Conservation (phyloP, 768 basidiomycete species). For the Boletus rubroflammeus region DNA sequence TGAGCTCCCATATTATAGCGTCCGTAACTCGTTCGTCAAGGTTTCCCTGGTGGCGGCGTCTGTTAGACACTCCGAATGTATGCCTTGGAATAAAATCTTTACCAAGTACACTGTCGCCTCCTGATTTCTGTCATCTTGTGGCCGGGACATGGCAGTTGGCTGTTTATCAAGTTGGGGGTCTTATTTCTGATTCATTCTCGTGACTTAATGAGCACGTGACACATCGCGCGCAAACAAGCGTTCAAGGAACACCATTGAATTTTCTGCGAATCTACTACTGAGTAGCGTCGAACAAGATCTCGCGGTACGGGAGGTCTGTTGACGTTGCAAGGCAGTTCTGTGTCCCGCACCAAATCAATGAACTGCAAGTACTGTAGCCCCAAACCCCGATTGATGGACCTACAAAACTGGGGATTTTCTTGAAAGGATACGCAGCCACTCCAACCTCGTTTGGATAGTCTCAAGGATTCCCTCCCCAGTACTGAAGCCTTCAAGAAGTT, state of each 20-base stretch:
- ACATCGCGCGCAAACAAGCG: background rate
- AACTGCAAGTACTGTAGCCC: background rate
- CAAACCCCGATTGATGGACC: background rate
- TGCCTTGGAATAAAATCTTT: slow-evolving; percentile 2
- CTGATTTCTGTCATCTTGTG: slow-evolving; percentile 87
- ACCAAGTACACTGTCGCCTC: slow-evolving; percentile 90
- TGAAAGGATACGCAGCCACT: background rate
- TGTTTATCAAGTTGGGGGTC: no score
- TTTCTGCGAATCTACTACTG: background rate
- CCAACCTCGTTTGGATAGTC: background rate
- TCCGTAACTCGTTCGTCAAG: slow-evolving; percentile 94
- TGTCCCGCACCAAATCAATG: background rate
- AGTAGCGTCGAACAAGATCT: background rate
- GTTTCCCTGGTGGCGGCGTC: slow-evolving; percentile 63
- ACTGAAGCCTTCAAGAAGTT: background rate
- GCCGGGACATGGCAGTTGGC: slow-evolving; percentile 36
- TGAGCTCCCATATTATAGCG: slow-evolving; percentile 95
- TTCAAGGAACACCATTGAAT: no score
- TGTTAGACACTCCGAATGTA: background rate
- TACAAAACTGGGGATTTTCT: background rate
- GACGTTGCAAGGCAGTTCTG: background rate
- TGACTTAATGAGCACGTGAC: background rate
- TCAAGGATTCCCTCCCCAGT: background rate
- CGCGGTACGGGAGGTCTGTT: background rate
- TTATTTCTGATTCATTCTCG: background rate